phyloP scores from a whole-genome alignment of 2,329 filamentous ascomycete species.

The Curvularia sp. region DNA sequence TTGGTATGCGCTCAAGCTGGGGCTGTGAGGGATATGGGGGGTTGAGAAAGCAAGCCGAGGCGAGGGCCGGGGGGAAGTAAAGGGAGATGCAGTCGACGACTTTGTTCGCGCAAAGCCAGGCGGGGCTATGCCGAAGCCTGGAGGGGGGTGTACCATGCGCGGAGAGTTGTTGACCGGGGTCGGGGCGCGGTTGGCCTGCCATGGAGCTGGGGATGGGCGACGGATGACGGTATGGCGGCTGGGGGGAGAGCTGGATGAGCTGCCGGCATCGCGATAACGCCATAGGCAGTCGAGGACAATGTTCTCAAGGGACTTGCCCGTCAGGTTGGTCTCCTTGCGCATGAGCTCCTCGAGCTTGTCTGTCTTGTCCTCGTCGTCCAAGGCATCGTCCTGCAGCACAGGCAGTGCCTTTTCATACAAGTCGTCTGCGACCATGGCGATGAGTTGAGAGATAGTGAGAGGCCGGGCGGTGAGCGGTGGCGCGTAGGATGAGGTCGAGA shows the following conservation, averaged over 20 bases:
- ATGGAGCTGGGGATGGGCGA: constrained; percentile 88
- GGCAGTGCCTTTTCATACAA: constrained; percentile 91
- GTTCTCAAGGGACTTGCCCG: constrained; percentile 82
- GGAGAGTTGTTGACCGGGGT: constrained; percentile 86
- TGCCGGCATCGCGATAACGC: constrained; percentile 73
- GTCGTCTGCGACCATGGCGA: constrained; percentile 84
- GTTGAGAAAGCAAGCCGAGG: constrained; percentile 89
- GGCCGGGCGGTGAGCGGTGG: constrained; percentile 12
- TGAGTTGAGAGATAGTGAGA: constrained; percentile 31
- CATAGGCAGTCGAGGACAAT: constrained; percentile 89
- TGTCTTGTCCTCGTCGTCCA: constrained; percentile 95
- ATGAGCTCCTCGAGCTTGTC: constrained; percentile 89
- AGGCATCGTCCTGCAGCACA: constrained; percentile 78
- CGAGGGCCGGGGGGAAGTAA: constrained; percentile 91
- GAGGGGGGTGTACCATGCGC: constrained; percentile 78
- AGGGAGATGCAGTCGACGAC: constrained; percentile 79
- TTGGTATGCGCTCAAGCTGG: constrained; percentile 92
- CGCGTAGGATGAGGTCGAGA: constrained; percentile 17
- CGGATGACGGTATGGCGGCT: constrained; percentile 89
- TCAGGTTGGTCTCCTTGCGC: constrained; percentile 76
- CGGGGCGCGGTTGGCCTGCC: constrained; percentile 76
- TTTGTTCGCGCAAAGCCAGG: constrained; percentile 78
- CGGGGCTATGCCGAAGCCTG: constrained; percentile 75
- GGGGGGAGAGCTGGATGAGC: constrained; percentile 75
- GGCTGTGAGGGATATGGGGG: constrained; percentile 90